phyloP scores from a whole-genome alignment of 1,284 basidiomycete species.

The Takashimella koratensis region DNA sequence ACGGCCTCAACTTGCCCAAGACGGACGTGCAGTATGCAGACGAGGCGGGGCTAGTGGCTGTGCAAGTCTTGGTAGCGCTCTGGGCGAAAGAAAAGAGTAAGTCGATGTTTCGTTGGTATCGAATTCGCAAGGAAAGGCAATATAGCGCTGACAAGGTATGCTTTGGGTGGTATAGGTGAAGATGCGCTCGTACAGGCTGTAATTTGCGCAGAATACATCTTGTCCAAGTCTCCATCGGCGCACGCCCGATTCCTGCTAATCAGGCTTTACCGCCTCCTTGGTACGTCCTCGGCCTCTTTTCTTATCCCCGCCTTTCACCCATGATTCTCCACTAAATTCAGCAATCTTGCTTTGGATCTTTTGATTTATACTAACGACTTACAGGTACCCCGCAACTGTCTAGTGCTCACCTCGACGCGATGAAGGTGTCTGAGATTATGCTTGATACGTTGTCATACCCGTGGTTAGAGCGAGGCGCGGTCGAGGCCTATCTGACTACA shows the following conservation, averaged over 20 bases:
- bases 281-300: conserved; percentile 11
- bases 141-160: too few species aligned
- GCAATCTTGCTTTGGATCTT: neutral
- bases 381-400: conserved; percentile 24
- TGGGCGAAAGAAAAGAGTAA: conserved; percentile 11
- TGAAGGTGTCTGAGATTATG: conserved; percentile 35
- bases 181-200: neutral
- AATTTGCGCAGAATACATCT: conserved; percentile 18
- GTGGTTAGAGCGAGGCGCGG: conserved; percentile 25
- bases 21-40: conserved; percentile 42
- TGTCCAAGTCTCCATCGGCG: conserved; percentile 19
- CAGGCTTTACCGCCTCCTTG: conserved; percentile 31
- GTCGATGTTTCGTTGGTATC: too few species aligned
- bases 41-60: conserved; percentile 27
- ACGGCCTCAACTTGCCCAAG: conserved; percentile 32
- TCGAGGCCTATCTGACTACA: conserved; percentile 18
- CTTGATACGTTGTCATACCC: conserved; percentile 34
- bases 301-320: neutral
- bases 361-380: neutral
- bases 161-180: conserved; percentile 5
- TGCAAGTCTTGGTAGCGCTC: conserved; percentile 21
- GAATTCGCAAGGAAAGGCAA: neutral
- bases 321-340: neutral
- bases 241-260: conserved; percentile 27
- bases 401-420: conserved; percentile 14